Evolutionary conservation across 1,284 basidiomycete species (phyloP).

Genomic region (Volvariella surrecta): DNA sequence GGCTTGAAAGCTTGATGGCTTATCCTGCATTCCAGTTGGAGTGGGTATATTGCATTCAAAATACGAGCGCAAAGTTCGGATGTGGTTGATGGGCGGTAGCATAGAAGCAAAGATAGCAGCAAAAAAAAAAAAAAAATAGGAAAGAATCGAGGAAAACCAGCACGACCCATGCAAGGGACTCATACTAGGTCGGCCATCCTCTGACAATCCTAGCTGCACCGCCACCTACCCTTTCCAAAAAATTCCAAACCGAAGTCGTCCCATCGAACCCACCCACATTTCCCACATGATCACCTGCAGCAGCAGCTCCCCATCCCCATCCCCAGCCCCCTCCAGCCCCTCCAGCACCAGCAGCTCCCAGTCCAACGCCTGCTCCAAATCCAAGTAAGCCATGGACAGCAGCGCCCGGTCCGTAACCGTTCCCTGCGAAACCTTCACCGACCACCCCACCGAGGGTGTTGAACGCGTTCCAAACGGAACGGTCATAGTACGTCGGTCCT

Average conservation of each 20-base stretch:
- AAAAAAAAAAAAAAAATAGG: too few species aligned
- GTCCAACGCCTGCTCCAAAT: background rate
- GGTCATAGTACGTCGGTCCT: constrained; percentile 65
- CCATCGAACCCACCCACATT: constrained; percentile 19
- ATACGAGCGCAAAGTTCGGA: too few species aligned
- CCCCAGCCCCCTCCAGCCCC: constrained; percentile 4
- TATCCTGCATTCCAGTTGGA: too few species aligned
- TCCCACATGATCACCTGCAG: constrained; percentile 50
- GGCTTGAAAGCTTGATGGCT: too few species aligned
- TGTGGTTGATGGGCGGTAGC: too few species aligned
- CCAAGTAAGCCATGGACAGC: too few species aligned
- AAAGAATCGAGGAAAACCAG: too few species aligned
- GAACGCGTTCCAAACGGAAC: constrained; percentile 70
- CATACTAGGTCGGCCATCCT: constrained; percentile 63
- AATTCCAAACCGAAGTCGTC: constrained; percentile 48
- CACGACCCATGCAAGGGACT: too few species aligned
- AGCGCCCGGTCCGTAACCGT: background rate
- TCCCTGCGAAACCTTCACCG: constrained; percentile 6
- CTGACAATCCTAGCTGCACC: constrained; percentile 65
- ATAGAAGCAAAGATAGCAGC: too few species aligned
- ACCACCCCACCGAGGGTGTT: constrained; percentile 33
- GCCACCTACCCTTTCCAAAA: constrained; percentile 54
- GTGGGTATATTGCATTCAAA: too few species aligned
- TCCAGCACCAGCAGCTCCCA: constrained; percentile 1
- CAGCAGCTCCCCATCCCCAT: constrained; percentile 15